Evolutionary conservation across 495 filamentous ascomycete genomes (phyloP).

Genomic region (Podospora australis): DNA sequence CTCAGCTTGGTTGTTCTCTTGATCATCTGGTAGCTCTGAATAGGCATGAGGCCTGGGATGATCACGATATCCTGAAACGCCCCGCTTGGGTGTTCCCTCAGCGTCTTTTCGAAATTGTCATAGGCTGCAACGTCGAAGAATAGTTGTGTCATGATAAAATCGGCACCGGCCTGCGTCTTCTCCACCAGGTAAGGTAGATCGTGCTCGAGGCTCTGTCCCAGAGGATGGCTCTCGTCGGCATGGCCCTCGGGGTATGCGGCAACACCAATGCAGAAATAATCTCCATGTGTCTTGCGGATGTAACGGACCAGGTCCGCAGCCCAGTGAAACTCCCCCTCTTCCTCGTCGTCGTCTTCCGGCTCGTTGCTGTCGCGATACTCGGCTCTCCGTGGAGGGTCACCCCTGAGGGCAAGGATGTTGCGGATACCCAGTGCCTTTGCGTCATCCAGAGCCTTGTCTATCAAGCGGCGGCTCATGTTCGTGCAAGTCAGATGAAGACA

Average conservation of each 20-base stretch:
- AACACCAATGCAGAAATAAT: slow-evolving; percentile 96
- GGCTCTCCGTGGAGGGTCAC: slow-evolving; percentile 84
- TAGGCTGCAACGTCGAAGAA: slow-evolving; percentile 89
- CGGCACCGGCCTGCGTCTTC: slow-evolving; percentile 85
- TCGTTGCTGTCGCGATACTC: slow-evolving; percentile 66
- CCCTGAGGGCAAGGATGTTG: slow-evolving; percentile 89
- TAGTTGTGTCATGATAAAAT: slow-evolving; percentile 99
- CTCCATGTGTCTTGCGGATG: slow-evolving; percentile 75
- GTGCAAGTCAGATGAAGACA: slow-evolving; percentile 96
- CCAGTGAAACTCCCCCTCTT: slow-evolving; percentile 77
- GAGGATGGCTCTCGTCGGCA: slow-evolving; percentile 76
- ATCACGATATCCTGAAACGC: slow-evolving; percentile 84
- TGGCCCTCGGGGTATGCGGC: slow-evolving; percentile 95
- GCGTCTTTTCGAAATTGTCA: slow-evolving; percentile 64
- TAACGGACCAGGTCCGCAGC: slow-evolving; percentile 88
- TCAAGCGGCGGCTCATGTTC: slow-evolving; percentile 82
- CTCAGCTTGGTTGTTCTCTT: slow-evolving; percentile 92
- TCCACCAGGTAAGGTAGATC: slow-evolving; percentile 89
- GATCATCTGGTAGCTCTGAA: slow-evolving; percentile 94
- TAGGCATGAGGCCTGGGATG: slow-evolving; percentile 92
- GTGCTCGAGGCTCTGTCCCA: slow-evolving; percentile 66
- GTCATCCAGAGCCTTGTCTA: slow-evolving; percentile 85
- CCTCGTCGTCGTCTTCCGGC: slow-evolving; percentile 34
- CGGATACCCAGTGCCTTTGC: slow-evolving; percentile 89
- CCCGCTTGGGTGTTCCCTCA: slow-evolving; percentile 78